A percentile compares a stretch with the other conserved stretches of the same genome.
phyloP scores from a whole-genome alignment of 2,329 filamentous ascomycete genomes.

The Erysiphe pulchra region DNA sequence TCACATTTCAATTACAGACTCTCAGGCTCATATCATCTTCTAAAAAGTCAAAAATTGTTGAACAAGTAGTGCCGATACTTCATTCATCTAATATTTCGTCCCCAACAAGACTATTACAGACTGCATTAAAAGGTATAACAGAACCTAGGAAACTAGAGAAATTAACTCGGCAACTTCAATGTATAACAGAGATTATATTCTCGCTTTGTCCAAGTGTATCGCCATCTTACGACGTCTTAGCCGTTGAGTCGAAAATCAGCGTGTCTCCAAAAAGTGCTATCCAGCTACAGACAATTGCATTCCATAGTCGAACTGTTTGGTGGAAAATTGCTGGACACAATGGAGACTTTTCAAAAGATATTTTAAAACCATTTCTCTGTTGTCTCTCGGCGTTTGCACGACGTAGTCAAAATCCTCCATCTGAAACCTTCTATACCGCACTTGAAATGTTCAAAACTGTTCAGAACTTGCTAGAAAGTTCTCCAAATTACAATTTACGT shows the following conservation, averaged over 20 bases:
- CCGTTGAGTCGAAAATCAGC: conserved; percentile 25
- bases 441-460: conserved; percentile 6
- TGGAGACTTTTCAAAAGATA: conserved; percentile 33
- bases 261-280: conserved; percentile 31
- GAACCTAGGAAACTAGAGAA: conserved; percentile 25
- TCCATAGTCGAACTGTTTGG: conserved; percentile 34
- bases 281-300: conserved; percentile 35
- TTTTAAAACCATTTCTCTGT: conserved; percentile 36
- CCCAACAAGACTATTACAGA: conserved; percentile 28
- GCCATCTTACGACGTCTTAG: conserved; percentile 30
- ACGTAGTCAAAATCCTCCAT: conserved; percentile 14
- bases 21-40: conserved; percentile 34
- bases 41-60: conserved; percentile 32
- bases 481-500: conserved; percentile 3
- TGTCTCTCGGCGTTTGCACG: conserved; percentile 35
- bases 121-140: conserved; percentile 15
- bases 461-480: conserved; percentile 4
- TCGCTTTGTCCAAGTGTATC: conserved; percentile 43
- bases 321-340: conserved; percentile 37
- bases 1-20: conserved; percentile 36
- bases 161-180: conserved; percentile 37
- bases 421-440: conserved; percentile 7
- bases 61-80: conserved; percentile 29
- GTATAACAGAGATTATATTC: conserved; percentile 36
- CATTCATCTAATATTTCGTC: conserved; percentile 26